Conservation (phyloP, 345 rosid genomes). For the Citrus trifoliata region DNA sequence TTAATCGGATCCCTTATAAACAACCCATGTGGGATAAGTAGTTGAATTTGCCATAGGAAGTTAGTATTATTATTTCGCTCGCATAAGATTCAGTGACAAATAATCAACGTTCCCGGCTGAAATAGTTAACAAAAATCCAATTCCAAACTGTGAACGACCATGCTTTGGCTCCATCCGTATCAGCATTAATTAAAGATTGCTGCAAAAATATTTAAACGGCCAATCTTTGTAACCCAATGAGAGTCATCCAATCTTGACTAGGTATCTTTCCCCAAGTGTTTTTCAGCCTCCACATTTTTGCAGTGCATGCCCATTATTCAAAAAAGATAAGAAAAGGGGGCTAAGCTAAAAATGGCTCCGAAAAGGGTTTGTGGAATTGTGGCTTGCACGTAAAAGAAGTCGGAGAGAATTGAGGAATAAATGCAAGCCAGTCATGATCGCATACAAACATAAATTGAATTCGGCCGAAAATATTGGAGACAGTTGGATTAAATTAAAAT, state of each 20-base stretch:
- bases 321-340: background rate
- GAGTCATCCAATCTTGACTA: background rate
- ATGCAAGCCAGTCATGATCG: background rate
- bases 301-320: background rate
- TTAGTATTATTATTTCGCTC: too few species aligned
- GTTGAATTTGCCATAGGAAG: too few species aligned
- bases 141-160: too few species aligned
- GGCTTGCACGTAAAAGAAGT: background rate
- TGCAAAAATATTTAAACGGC: too few species aligned
- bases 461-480: background rate
- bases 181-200: too few species aligned
- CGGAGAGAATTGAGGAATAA: background rate
- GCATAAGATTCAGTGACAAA: background rate
- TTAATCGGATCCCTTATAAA: too few species aligned
- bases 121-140: background rate
- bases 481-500: background rate
- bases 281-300: background rate
- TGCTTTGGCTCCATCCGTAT: too few species aligned
- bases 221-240: background rate
- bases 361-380: background rate
- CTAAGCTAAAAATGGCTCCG: too few species aligned
- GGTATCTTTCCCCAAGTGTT: background rate
- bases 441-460: background rate
- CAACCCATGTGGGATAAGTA: too few species aligned
- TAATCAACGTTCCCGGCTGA: background rate